A percentile compares a stretch with the other conserved stretches of the same genome.
These are phyloP conservation scores for Gossypium stocksii DNA, from an alignment of 345 rosid species.

Conservation along the genomic window DNA sequence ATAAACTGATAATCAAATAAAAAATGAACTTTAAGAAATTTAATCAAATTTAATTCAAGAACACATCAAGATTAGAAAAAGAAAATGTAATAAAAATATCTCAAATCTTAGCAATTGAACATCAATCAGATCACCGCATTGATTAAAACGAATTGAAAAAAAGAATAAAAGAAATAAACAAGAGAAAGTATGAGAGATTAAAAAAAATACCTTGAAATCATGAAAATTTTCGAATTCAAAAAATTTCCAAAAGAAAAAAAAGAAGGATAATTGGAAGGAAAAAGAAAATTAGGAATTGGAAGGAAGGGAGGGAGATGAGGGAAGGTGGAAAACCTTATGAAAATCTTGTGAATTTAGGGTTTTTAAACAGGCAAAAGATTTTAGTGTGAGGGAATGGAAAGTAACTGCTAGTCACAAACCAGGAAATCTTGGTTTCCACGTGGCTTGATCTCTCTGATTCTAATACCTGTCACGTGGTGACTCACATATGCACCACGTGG, in stretches of 20 bases:
- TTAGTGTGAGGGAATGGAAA: neutral
- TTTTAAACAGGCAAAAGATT: conserved; percentile 1
- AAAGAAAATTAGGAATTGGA: neutral
- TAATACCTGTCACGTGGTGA: no score
- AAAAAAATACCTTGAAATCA: neutral
- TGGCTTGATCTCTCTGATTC: neutral
- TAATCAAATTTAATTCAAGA: neutral
- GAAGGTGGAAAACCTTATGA: neutral
- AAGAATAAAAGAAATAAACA: neutral
- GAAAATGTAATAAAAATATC: neutral
- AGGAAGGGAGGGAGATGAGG: neutral
- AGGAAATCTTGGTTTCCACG: conserved; percentile 10
- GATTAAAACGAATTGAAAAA: neutral
- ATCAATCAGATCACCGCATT: neutral
- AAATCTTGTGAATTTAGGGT: conserved; percentile 16
- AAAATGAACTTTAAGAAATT: neutral
- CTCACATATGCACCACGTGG: no score
- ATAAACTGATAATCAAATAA: neutral
- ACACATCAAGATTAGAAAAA: neutral
- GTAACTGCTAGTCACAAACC: neutral
- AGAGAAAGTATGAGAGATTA: neutral
- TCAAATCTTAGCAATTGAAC: neutral
- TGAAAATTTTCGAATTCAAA: neutral
- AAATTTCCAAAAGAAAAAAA: neutral
- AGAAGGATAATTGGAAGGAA: neutral